phyloP scores from a whole-genome alignment of 2,329 filamentous ascomycete species.

The Stylonectria norvegica region DNA sequence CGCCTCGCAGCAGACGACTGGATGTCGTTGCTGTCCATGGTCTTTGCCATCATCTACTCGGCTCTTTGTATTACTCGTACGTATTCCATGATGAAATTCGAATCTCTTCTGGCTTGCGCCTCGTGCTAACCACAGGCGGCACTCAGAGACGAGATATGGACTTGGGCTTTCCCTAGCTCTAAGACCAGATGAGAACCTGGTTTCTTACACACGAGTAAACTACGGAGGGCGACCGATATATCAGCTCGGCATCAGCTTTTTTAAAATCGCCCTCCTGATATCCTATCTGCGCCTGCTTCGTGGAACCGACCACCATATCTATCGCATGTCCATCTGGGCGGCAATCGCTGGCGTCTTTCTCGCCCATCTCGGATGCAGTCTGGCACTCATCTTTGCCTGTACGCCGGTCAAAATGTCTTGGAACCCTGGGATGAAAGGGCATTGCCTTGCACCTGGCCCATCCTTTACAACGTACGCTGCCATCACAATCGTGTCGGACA shows the following conservation, averaged over 20 bases:
- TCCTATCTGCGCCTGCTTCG: constrained; percentile 50
- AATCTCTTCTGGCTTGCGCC: no score
- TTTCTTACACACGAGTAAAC: constrained; percentile 48
- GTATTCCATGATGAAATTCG: constrained; percentile 14
- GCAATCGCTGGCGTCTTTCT: constrained; percentile 42
- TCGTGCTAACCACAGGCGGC: no score
- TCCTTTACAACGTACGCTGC: constrained; percentile 51
- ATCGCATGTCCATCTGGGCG: constrained; percentile 43
- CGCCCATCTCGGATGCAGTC: constrained; percentile 46
- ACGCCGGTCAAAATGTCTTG: constrained; percentile 45
- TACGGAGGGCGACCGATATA: constrained; percentile 53
- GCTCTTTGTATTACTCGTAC: constrained; percentile 48
- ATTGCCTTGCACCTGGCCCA: constrained; percentile 43
- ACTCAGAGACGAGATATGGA: constrained; percentile 50
- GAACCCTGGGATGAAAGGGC: constrained; percentile 39
- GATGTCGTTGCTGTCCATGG: constrained; percentile 37
- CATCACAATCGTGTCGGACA: constrained; percentile 49
- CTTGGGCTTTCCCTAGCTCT: constrained; percentile 45
- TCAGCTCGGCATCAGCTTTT: constrained; percentile 53
- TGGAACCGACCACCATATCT: constrained; percentile 43
- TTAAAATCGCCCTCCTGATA: constrained; percentile 53
- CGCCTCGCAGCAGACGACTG: constrained; percentile 49
- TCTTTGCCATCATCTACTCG: constrained; percentile 48
- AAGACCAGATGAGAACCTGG: constrained; percentile 42
- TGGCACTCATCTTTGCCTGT: constrained; percentile 50